These are phyloP conservation scores for Macrophomina tecta DNA, from an alignment of 2,329 filamentous ascomycete species.

Conservation along the genomic window DNA sequence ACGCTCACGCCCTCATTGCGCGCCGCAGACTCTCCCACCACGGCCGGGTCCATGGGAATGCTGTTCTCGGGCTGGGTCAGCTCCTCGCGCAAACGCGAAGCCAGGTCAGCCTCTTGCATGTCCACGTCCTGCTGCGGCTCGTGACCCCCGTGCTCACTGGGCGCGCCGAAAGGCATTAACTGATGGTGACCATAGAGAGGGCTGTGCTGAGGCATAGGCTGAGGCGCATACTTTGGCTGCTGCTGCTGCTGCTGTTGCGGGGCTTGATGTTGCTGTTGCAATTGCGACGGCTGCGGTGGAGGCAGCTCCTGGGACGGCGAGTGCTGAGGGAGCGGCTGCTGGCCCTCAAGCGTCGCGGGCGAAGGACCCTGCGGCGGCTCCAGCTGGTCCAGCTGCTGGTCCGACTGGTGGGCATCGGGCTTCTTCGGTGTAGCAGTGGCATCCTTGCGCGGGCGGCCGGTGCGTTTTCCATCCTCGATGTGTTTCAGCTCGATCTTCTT, in stretches of 20 bases:
- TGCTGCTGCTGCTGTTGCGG: conserved; percentile 18
- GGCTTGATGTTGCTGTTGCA: conserved; percentile 2
- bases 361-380: conserved; percentile 19
- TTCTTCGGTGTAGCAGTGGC: conserved; percentile 22
- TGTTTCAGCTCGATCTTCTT: conserved; percentile 27
- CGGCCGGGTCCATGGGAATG: conserved; percentile 15
- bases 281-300: conserved; percentile 2
- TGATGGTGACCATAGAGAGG: conserved; percentile 19
- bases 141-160: conserved; percentile 21
- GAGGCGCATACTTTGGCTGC: conserved; percentile 25
- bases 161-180: conserved; percentile 18
- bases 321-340: conserved; percentile 18
- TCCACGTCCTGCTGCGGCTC: conserved; percentile 22
- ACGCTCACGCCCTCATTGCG: conserved; percentile 20
- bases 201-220: conserved; percentile 24
- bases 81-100: conserved; percentile 10
- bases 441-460: conserved; percentile 27
- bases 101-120: conserved; percentile 21
- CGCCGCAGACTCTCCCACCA: conserved; percentile 19
- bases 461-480: conserved; percentile 27
- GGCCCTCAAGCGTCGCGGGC: conserved; percentile 16
- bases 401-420: conserved; percentile 10
- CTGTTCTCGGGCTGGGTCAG: conserved; percentile 18
- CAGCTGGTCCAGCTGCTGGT: conserved; percentile 20
- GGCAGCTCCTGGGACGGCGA: conserved; percentile 4